These are phyloP conservation scores for Suillus weaverae DNA, from an alignment of 768 basidiomycete species.

Conservation along the genomic window DNA sequence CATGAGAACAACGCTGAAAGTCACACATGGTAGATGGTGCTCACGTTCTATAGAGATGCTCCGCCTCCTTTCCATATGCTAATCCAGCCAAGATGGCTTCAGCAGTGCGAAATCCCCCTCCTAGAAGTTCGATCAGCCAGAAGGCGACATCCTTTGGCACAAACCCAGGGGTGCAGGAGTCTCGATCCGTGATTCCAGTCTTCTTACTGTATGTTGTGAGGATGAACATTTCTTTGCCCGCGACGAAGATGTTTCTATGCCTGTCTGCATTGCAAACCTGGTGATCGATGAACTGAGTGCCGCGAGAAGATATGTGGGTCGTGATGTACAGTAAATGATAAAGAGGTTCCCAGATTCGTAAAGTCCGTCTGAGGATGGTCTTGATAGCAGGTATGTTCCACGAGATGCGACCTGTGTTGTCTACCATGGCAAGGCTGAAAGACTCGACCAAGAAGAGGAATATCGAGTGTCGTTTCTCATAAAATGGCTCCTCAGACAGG, in stretches of 20 bases:
- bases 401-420: background rate
- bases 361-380: background rate
- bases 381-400: background rate
- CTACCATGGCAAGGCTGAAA: background rate
- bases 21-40: background rate
- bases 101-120: background rate
- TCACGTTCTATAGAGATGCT: background rate
- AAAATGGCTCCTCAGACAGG: background rate
- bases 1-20: background rate
- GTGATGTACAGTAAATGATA: background rate
- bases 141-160: background rate
- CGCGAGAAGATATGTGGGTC: background rate
- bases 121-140: background rate
- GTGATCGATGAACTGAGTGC: background rate
- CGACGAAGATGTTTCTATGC: background rate
- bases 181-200: background rate
- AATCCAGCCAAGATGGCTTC: background rate
- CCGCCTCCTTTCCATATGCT: background rate
- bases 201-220: background rate
- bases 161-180: background rate
- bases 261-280: background rate
- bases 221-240: background rate
- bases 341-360: background rate
- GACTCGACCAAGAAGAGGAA: background rate
- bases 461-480: background rate